Base-by-base conservation (phyloP, 768 basidiomycete genomes). In the Pleurotus sapidus region DNA sequence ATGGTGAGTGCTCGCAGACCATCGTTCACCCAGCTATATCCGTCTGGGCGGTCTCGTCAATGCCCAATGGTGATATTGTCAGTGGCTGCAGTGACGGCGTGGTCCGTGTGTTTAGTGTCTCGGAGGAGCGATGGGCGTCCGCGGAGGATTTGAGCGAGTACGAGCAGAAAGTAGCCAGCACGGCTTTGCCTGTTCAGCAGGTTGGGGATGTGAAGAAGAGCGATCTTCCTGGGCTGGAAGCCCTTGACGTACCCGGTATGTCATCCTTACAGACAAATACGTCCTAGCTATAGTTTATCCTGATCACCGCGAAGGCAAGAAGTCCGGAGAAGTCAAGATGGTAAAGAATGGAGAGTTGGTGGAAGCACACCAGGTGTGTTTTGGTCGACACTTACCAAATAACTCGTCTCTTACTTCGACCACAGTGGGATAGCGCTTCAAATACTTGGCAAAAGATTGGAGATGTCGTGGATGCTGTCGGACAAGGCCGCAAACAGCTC, bases 21-120 rank as follows among this genome's bases (percentile, higher is more conserved):
- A 85, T 99, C 59, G 83, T 91, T 8, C 94, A 97, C 66, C 95
- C 97, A 5, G 93, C 93, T 6, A 92, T 96, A 56, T 98, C 96
- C n/a, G 92, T 99, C 2, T 99, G 97, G 97, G 76, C 91, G 2
- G 92, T 96, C 14, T 87, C 91, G 1, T 80, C 86, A 5, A 86
- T 94, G 79, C 87, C 92, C 0, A 93, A 94, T 60, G 87, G 91
- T 34, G 96, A 98, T 69, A 91, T 99, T 62, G 89, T 93, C 46
- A 94, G 89, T 50, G 95, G 96, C 4, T 82, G 87, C 51, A 96
- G 95, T 60, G 97, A 99, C 68, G 87, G 89, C 37, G 72, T 87
- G 25, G 84, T 98, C 18, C 84, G 97, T 49, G 80, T 98, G 14
- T 99, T 96, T 72, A 95, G 88, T 64, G 76, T 79, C 18, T 77